Conservation (phyloP, 805 yeast species). For the Torulaspora gathmanii region DNA sequence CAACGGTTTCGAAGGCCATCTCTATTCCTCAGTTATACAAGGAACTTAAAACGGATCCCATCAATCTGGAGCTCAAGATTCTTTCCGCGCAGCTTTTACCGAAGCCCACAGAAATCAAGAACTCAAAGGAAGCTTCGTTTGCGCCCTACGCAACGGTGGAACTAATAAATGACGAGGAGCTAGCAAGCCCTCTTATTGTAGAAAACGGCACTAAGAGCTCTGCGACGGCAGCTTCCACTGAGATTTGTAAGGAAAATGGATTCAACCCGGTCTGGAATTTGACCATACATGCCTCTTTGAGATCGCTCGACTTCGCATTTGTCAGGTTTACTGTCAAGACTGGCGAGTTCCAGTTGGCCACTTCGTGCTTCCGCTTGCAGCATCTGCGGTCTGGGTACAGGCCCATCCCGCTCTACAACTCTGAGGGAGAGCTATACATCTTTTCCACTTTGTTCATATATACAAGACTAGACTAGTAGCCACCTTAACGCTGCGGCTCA, state of each 20-base stretch:
- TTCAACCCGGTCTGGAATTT: constrained; percentile 84
- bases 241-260: constrained; percentile 58
- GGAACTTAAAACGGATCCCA: constrained; percentile 13
- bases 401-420: constrained; percentile 70
- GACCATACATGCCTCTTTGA: constrained; percentile 40
- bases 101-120: constrained; percentile 50
- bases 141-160: constrained; percentile 28
- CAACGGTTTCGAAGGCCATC: constrained; percentile 22
- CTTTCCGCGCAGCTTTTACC: constrained; percentile 87
- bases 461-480: constrained; percentile 10
- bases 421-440: constrained; percentile 72
- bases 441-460: constrained; percentile 53
- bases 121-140: constrained; percentile 14
- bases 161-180: constrained; percentile 19
- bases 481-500: background rate
- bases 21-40: constrained; percentile 26
- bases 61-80: constrained; percentile 40
- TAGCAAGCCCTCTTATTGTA: constrained; percentile 20
- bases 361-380: constrained; percentile 54
- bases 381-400: constrained; percentile 74
- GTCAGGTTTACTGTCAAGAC: constrained; percentile 49
- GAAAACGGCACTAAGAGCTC: constrained; percentile 23
- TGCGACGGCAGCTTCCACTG: constrained; percentile 23
- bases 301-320: constrained; percentile 47
- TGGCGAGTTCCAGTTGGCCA: constrained; percentile 47